Conservation (phyloP, 768 basidiomycete genomes). For the Flagelloscypha sp. region DNA sequence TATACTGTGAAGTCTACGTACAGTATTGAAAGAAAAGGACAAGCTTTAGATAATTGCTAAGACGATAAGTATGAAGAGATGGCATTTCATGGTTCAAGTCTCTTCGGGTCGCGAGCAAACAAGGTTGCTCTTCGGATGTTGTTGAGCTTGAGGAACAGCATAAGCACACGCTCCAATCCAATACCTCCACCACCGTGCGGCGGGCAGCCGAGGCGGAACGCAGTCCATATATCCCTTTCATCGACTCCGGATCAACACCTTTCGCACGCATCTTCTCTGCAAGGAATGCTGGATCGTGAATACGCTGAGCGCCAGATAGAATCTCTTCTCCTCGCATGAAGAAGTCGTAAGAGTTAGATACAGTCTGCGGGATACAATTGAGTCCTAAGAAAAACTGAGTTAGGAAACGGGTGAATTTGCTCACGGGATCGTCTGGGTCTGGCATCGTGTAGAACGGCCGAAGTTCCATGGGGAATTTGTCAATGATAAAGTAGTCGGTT, state of each 20-base stretch:
- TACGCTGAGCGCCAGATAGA: conserved; percentile 94
- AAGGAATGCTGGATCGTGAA: conserved; percentile 83
- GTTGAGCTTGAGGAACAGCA: conserved; percentile 95
- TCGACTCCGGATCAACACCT: conserved; percentile 84
- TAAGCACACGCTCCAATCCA: conserved; percentile 89
- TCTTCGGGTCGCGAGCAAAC: conserved; percentile 96
- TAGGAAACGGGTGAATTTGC: conserved; percentile 18
- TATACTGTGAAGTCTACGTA: too few species aligned
- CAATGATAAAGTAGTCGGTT: conserved; percentile 98
- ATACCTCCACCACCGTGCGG: conserved; percentile 98
- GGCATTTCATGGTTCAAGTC: conserved; percentile 81
- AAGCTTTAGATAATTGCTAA: too few species aligned
- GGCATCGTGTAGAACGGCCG: conserved; percentile 99
- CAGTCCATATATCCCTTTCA: conserved; percentile 91
- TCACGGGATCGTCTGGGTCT: conserved; percentile 81
- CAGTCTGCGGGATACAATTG: conserved; percentile 36
- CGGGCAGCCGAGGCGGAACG: conserved; percentile 89
- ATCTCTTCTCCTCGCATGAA: conserved; percentile 99
- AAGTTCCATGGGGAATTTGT: conserved; percentile 94
- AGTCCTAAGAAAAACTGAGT: conserved; percentile 5
- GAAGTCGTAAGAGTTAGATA: conserved; percentile 99
- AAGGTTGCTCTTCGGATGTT: conserved; percentile 89
- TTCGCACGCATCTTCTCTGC: conserved; percentile 77
- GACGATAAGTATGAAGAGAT: too few species aligned
- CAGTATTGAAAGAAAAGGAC: too few species aligned